phyloP scores from a whole-genome alignment of 805 yeast genomes.

The Saccharomycopsis selenospora region DNA sequence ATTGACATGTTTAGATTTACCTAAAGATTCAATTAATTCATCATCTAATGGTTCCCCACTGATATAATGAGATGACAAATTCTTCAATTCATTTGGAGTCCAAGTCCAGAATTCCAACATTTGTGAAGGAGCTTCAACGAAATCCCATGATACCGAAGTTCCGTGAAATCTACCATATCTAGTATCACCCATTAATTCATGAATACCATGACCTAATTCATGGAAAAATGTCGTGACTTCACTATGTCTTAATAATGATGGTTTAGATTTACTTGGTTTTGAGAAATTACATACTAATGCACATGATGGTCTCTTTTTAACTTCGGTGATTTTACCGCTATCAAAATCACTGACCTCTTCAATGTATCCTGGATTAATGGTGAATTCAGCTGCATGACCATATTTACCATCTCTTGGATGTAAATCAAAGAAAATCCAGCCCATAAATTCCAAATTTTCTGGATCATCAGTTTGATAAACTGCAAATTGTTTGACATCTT shows the following conservation, averaged over 20 bases:
- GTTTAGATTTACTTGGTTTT: slow-evolving; percentile 37
- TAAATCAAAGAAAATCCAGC: slow-evolving; percentile 73
- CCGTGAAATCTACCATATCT: slow-evolving; percentile 65
- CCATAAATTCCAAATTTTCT: slow-evolving; percentile 49
- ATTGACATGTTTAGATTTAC: slow-evolving; percentile 65
- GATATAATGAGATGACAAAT: slow-evolving; percentile 59
- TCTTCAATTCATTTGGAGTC: slow-evolving; percentile 53
- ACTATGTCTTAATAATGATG: slow-evolving; percentile 33
- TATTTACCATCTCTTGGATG: slow-evolving; percentile 85
- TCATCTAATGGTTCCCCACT: slow-evolving; percentile 53
- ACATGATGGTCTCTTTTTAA: slow-evolving; percentile 57
- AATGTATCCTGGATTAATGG: slow-evolving; percentile 51
- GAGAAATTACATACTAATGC: slow-evolving; percentile 82
- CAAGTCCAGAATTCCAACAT: slow-evolving; percentile 87
- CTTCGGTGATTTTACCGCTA: slow-evolving; percentile 30
- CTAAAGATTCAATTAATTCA: slow-evolving; percentile 48
- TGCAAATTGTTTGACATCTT: slow-evolving; percentile 66
- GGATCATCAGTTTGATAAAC: slow-evolving; percentile 57
- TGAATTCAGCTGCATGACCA: slow-evolving; percentile 84
- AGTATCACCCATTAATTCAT: slow-evolving; percentile 63
- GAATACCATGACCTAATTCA: slow-evolving; percentile 86
- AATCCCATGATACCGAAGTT: slow-evolving; percentile 72
- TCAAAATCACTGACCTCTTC: slow-evolving; percentile 26
- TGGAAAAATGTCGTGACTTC: slow-evolving; percentile 85
- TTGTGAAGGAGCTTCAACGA: slow-evolving; percentile 89